Evolutionary conservation across 1,284 basidiomycete species (phyloP).

Genomic region (Ganoderma sinense): DNA sequence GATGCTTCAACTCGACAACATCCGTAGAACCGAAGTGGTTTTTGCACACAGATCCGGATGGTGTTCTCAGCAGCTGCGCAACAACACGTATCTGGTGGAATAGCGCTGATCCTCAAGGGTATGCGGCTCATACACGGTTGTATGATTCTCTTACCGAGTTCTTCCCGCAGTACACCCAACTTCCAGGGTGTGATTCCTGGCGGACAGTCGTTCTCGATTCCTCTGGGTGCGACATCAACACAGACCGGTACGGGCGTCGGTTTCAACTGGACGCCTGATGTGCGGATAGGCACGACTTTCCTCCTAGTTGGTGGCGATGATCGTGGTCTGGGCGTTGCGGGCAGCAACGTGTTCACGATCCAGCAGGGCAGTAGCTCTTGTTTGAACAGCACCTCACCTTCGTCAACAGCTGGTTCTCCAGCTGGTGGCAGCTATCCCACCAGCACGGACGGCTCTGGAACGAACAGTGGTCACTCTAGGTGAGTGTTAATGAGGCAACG

Average conservation of each 20-base stretch:
- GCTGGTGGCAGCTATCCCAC: slow-evolving; percentile 82
- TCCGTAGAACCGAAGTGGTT: slow-evolving; percentile 61
- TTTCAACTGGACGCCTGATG: slow-evolving; percentile 71
- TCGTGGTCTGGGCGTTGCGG: slow-evolving; percentile 71
- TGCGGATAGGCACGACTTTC: slow-evolving; percentile 69
- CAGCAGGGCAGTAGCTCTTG: slow-evolving; percentile 59
- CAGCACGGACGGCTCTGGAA: slow-evolving; percentile 44
- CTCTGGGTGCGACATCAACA: slow-evolving; percentile 51
- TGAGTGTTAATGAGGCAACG: not conserved
- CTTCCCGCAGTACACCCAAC: slow-evolving; percentile 51
- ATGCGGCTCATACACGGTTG: slow-evolving; percentile 22
- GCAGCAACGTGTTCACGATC: slow-evolving; percentile 65
- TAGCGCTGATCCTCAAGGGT: slow-evolving; percentile 61
- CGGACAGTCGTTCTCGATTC: slow-evolving; percentile 75
- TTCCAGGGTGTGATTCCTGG: slow-evolving; percentile 82
- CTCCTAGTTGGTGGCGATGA: slow-evolving; percentile 71
- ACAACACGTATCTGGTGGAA: slow-evolving; percentile 72
- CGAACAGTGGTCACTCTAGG: slow-evolving; percentile 22
- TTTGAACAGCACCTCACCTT: slow-evolving; percentile 66
- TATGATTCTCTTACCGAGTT: not conserved
- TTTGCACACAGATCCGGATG: slow-evolving; percentile 66
- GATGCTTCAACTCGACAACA: slow-evolving; percentile 63
- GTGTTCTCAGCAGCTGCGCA: slow-evolving; percentile 68
- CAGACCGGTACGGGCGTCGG: slow-evolving; percentile 58
- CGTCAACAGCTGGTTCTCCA: slow-evolving; percentile 75